Evolutionary conservation across 495 filamentous ascomycete genomes (phyloP), one percentile per base, ranked within the genome.

Genomic region (Penicillium fimorum): DNA sequence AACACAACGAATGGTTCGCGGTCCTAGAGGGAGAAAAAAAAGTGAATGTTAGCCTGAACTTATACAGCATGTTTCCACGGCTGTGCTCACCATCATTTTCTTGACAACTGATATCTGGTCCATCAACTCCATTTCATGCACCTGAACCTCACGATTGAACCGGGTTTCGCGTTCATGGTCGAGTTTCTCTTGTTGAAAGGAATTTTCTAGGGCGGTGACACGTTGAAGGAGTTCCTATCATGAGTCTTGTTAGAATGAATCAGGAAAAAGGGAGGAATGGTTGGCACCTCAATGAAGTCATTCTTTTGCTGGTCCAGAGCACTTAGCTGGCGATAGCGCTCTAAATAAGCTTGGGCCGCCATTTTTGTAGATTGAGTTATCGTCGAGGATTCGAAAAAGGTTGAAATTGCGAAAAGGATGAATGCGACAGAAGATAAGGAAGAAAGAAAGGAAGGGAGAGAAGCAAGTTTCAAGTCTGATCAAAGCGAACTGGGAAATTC

Each of bases 1-100:
- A 90, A 79, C 27, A 89, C 67, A 60, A 92, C 77, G 64, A 91
- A 93, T 9, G 87, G 84, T 75, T 92, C 87, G 47, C 81, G 82
- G 45, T 86, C 86, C 88, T 92, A 66, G 45, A 53, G 20, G 25
- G 41, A 56, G 56, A 38, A 40, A 50, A 37, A 57, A 40, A 50
- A 37, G 56, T 40, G 47, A 66, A 69, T 50, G 67, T 70, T 48
- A 69, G 66, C 57, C 44, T 51, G 53, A n/a, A 25, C 25, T 44
- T 46, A 49, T 5, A 32, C 35, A 33, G 8, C 50, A 12, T 13
- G 27, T 46, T n/a, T n/a, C 46, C 53, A 35, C 45, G 18, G 29
- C 42, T 50, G 47, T 49, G 53, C 65, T 71, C 60, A 82, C 79
- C 77, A 81, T 81, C 50, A 79, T 72, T 59, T 65, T 68, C 59